A percentile compares a stretch with the other conserved stretches of the same genome.
Conservation (phyloP, 345 rosid genomes). For the Crucihimalaya himalaica region DNA sequence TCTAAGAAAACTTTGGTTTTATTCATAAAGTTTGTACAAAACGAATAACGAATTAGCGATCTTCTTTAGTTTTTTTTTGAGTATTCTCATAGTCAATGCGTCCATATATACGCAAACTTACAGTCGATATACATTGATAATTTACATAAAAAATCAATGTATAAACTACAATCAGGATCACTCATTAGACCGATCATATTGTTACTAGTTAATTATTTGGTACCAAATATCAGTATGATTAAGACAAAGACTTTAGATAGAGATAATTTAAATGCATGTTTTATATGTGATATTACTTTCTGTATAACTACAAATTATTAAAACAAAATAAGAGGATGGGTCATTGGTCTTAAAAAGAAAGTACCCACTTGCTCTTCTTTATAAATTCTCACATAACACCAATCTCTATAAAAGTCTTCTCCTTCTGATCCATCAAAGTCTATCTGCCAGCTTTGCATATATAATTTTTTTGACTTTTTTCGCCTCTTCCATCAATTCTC, state of each 20-base stretch:
- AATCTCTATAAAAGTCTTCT: conserved; percentile 39
- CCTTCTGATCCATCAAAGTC: conserved; percentile 33
- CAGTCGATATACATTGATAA: not conserved
- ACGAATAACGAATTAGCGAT: not conserved
- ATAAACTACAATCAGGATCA: not conserved
- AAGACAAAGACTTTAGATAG: conserved; percentile 17
- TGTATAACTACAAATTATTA: not conserved
- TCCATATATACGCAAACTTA: not conserved
- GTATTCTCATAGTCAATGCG: not conserved
- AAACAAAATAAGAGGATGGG: conserved; percentile 28
- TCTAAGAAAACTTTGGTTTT: not conserved
- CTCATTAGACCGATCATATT: not conserved
- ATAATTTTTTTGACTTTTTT: conserved; percentile 6
- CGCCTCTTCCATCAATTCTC: conserved; percentile 10
- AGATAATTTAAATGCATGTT: not conserved
- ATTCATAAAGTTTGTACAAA: not conserved
- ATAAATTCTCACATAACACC: conserved; percentile 32
- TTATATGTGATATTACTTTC: conserved; percentile 1
- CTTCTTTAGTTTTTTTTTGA: too few species aligned
- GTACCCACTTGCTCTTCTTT: conserved; percentile 35
- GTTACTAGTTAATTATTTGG: not conserved
- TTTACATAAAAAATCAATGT: not conserved
- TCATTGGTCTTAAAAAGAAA: conserved; percentile 29
- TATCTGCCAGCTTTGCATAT: conserved; percentile 38
- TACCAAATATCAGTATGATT: conserved; percentile 12